Base-by-base conservation (phyloP, 2,329 filamentous ascomycete genomes). In the Aquanectria penicillioides region DNA sequence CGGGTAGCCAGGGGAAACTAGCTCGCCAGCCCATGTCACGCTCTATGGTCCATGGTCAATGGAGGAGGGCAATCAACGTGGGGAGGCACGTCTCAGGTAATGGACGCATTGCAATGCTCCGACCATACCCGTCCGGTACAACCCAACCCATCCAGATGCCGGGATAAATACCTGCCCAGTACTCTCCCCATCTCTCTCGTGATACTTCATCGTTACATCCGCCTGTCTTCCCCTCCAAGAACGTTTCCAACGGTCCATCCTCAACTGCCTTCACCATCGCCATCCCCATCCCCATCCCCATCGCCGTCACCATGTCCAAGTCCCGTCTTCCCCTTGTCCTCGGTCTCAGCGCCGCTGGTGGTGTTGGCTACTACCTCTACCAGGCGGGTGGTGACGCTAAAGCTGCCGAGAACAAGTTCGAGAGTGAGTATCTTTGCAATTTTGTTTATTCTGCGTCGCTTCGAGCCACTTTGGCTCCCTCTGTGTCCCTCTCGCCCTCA, bases 341-440 rank as follows among this genome's bases (percentile, higher is more conserved):
- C 69, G 90, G 89, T 69, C 77, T 87, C 66, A 85, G 82, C 59
- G 87, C 86, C 65, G 89, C 84, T 26, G 86, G 86, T 69, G 90
- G 88, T 64, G 80, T 88, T 57, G 93, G 91, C 37, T 98, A 97
- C 84, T 98, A 98, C 82, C 85, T 98, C 63, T 99, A 97, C 83
- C 83, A 80, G 48, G 90, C 94, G 13, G 94, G 94, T 61, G 94
- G 94, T 57, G 86, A 88, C 75, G 84, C 92, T 48, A 92, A 90
- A 77, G 87, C 85, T 46, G 94, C 94, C n/a, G 87, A 93, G 84
- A 91, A 94, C 83, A 83, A 95, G 76, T 85, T 91, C 67, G 91
- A 97, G 81, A 86, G 94, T 97, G 80, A 40, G 88, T 52, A n/a
- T n/a, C n/a, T 8, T 13, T n/a, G 13, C 34, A 20, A 29, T 20